Evolutionary conservation across 192 early-diverging fungal genomes (phyloP).

Genomic region (Backusella macrospora): DNA sequence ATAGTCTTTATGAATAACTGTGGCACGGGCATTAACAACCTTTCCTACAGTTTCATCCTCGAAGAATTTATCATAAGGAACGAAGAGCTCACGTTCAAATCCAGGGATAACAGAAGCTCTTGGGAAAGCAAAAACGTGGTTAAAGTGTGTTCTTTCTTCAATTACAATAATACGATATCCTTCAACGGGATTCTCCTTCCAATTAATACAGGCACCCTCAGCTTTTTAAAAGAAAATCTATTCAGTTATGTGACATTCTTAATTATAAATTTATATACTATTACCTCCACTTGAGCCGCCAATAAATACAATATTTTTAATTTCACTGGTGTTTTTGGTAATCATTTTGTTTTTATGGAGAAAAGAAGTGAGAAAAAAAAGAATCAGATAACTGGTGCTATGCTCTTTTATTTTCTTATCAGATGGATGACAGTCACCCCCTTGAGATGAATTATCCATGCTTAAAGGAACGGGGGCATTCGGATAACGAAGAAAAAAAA

Average conservation of each 20-base stretch:
- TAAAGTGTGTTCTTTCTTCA: conserved; percentile 58
- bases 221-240: conserved; percentile 17
- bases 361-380: neutral
- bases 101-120: conserved; percentile 56
- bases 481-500: neutral
- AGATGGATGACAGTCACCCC: neutral
- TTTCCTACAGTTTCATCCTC: conserved; percentile 40
- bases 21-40: conserved; percentile 53
- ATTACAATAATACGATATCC: conserved; percentile 61
- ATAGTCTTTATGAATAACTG: conserved; percentile 45
- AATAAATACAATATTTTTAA: conserved; percentile 47
- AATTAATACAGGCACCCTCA: conserved; percentile 32
- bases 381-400: neutral
- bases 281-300: conserved; percentile 56
- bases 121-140: conserved; percentile 68
- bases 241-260: neutral
- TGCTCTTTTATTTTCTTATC: conserved; percentile 9
- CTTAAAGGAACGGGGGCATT: neutral
- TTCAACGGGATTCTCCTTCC: conserved; percentile 38
- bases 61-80: conserved; percentile 57
- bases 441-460: conserved; percentile 10
- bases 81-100: conserved; percentile 62
- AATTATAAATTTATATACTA: neutral
- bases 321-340: neutral
- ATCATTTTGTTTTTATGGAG: conserved; percentile 13